Percentiles rank a stretch among this genome's conserved stretches.
Evolutionary conservation across 2,329 filamentous ascomycete species (phyloP).

Genomic region (Phialemoniopsis sp.): DNA sequence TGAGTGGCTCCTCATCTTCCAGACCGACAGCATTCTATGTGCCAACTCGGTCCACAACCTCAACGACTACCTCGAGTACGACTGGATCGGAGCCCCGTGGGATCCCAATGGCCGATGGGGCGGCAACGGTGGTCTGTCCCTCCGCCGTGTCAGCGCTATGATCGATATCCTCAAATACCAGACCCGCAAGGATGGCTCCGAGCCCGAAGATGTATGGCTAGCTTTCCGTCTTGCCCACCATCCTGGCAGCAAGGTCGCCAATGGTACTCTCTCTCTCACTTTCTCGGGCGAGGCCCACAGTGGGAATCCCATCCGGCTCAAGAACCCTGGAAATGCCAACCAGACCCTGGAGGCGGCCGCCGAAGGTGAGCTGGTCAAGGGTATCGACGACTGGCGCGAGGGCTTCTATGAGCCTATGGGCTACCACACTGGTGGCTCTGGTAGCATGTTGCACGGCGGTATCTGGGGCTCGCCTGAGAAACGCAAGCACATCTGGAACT

Average conservation of each 20-base stretch:
- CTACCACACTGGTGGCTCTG: slow-evolving; percentile 50
- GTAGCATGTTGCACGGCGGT: slow-evolving; percentile 33
- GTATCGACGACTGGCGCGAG: slow-evolving; percentile 45
- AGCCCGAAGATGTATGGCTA: slow-evolving; percentile 55
- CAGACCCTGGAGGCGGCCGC: slow-evolving; percentile 19
- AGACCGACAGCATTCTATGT: slow-evolving; percentile 52
- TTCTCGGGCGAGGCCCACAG: slow-evolving; percentile 47
- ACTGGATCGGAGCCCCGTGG: slow-evolving; percentile 52
- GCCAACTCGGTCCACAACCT: slow-evolving; percentile 42
- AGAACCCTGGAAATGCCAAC: slow-evolving; percentile 15
- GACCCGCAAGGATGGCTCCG: slow-evolving; percentile 32
- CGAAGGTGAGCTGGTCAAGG: slow-evolving; percentile 28
- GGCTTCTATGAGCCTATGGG: slow-evolving; percentile 55
- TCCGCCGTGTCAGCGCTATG: slow-evolving; percentile 49
- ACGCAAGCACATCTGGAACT: slow-evolving; percentile 48
- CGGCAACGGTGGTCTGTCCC: slow-evolving; percentile 47
- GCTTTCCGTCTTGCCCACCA: slow-evolving; percentile 45
- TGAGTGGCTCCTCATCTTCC: slow-evolving; percentile 51
- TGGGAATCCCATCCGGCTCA: slow-evolving; percentile 20
- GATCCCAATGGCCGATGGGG: slow-evolving; percentile 33
- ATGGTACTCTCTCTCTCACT: slow-evolving; percentile 40
- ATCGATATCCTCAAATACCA: slow-evolving; percentile 46
- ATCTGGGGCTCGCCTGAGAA: slow-evolving; percentile 45
- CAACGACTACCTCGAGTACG: slow-evolving; percentile 46
- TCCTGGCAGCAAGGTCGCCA: slow-evolving; percentile 44